Base-by-base conservation (phyloP, 2,329 filamentous ascomycete genomes). In the Pseudogymnoascus sp. region DNA sequence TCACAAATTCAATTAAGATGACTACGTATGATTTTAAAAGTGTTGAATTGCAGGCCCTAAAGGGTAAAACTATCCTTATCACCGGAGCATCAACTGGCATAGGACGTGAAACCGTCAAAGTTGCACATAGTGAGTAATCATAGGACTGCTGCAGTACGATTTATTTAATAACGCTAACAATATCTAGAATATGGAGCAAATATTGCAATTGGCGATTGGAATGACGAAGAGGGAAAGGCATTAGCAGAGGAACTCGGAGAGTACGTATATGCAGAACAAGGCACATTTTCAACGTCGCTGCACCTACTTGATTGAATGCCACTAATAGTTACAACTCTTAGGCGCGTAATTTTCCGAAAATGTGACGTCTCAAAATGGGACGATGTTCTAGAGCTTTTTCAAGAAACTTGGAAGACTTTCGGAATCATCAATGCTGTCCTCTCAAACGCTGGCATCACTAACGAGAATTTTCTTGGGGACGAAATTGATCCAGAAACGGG, bases 351-450 rank as follows among this genome's bases (percentile, higher is more conserved):
- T 33, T 33, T 33, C 31, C 31, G 31, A 33, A 33, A 33, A 33
- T 33, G 31, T 10, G 31, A 33, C 31, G 31, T 33, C 7, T 33
- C 31, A 10, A 33, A 33, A 33, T 33, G 31, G 31, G 31, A 33
- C 31, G 31, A 33, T 33, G 31, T 33, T 33, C 31, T 33, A 33
- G 31, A 33, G 31, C 31, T 33, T 11, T 33, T 33, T 33, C 31
- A 33, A 33, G 31, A 33, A 33, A 33, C 31, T 33, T 33, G 31
- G 31, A 33, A 33, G 31, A 33, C 31, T n/a, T 50, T 67, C 19
- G 70, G 71, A 3, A 66, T 67, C 10, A 65, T 73, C 26, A 68
- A 72, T 63, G 63, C 70, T 11, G 68, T 72, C 2, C 70, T 72
- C 66, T 69, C 68, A 38, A 72, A 72, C 66, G 68, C 69, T 4